Evolutionary conservation across 805 yeast species (phyloP).

Genomic region (Wickerhamiella lipophila): DNA sequence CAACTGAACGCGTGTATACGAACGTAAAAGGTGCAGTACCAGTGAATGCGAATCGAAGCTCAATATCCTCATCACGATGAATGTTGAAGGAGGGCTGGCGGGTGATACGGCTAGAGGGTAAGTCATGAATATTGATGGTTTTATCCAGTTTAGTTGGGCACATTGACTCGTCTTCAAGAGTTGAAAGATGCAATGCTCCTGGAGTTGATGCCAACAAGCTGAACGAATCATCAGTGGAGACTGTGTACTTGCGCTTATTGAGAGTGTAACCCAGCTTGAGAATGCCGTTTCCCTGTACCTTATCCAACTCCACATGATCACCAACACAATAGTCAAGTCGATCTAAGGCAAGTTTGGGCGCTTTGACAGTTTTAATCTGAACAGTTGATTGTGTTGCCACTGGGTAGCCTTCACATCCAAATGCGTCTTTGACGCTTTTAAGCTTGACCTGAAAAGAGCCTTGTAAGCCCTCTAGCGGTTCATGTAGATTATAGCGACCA

Average conservation of each 20-base stretch:
- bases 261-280: slow-evolving; percentile 64
- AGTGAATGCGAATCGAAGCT: slow-evolving; percentile 62
- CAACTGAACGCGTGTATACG: slow-evolving; percentile 59
- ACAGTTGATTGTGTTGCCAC: slow-evolving; percentile 28
- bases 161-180: slow-evolving; percentile 60
- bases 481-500: slow-evolving; percentile 30
- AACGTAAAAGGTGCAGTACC: slow-evolving; percentile 88
- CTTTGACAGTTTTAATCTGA: not conserved
- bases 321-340: slow-evolving; percentile 73
- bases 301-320: slow-evolving; percentile 58
- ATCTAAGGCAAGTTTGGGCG: not conserved
- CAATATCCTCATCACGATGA: slow-evolving; percentile 76
- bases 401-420: slow-evolving; percentile 49
- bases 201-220: slow-evolving; percentile 68
- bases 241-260: slow-evolving; percentile 43
- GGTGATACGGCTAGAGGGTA: slow-evolving; percentile 69
- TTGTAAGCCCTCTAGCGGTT: slow-evolving; percentile 40
- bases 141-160: slow-evolving; percentile 37
- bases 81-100: slow-evolving; percentile 73
- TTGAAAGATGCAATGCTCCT: slow-evolving; percentile 56
- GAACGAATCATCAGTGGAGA: slow-evolving; percentile 42
- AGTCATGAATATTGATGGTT: slow-evolving; percentile 37
- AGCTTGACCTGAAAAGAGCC: slow-evolving; percentile 60
- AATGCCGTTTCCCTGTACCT: slow-evolving; percentile 68
- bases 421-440: slow-evolving; percentile 46